Evolutionary conservation across 176 grass and related monocot genomes (phyloP).

Genomic region (Lolium multiflorum): DNA sequence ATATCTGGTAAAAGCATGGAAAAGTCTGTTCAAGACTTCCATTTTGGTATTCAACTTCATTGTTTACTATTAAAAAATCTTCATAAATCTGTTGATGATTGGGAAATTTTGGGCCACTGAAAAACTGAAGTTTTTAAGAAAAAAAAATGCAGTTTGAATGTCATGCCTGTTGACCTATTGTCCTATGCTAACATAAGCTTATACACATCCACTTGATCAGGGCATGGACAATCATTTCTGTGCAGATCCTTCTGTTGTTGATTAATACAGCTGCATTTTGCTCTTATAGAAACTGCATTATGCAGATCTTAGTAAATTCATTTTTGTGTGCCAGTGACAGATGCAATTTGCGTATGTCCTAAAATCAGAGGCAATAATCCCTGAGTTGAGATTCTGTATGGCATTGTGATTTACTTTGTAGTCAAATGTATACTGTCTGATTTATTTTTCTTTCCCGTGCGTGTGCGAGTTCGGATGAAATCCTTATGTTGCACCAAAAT

Average conservation of each 20-base stretch:
- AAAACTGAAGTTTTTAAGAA: conserved; percentile 25
- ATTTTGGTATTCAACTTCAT: conserved; percentile 26
- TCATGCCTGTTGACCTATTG: conserved; percentile 6
- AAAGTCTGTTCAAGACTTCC: conserved; percentile 12
- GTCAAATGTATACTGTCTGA: conserved; percentile 18
- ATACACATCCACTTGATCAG: conserved; percentile 11
- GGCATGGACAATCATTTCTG: conserved; percentile 33
- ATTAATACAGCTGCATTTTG: conserved; percentile 20
- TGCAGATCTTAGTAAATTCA: conserved; percentile 10
- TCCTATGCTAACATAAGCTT: not conserved
- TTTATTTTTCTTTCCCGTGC: conserved; percentile 16
- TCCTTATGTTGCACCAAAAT: conserved; percentile 31
- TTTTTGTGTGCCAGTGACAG: conserved; percentile 23
- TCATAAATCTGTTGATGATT: conserved; percentile 32
- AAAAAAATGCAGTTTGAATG: conserved; percentile 25
- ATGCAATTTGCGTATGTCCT: conserved; percentile 19
- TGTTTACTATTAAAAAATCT: not conserved
- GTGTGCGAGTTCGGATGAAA: not conserved
- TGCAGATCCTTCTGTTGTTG: conserved; percentile 36
- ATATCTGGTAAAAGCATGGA: conserved; percentile 1
- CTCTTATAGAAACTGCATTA: conserved; percentile 17
- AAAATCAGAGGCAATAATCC: conserved; percentile 1
- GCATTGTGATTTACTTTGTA: conserved; percentile 3
- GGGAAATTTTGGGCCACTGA: not conserved
- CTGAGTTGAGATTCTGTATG: conserved; percentile 4